Evolutionary conservation across 495 filamentous ascomycete species (phyloP).

Genomic region (Lindgomyces ingoldianus): DNA sequence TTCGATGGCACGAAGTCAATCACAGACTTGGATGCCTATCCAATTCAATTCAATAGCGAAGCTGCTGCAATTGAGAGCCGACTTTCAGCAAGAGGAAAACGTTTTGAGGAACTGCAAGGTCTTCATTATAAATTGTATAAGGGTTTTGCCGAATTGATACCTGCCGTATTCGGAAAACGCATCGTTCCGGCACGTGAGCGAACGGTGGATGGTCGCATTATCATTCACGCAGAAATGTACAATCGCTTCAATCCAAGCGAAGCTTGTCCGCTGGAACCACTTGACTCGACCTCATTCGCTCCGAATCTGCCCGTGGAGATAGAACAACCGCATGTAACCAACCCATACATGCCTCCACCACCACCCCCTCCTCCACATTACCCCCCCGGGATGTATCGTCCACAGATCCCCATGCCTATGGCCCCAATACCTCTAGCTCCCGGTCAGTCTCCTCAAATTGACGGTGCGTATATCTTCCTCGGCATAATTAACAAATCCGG

Average conservation of each 20-base stretch:
- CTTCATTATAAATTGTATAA: conserved; percentile 63
- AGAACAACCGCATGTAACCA: not conserved
- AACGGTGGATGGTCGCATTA: conserved; percentile 29
- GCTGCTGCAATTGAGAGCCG: conserved; percentile 42
- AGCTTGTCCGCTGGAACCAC: conserved; percentile 4
- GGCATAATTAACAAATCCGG: not conserved
- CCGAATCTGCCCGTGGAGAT: conserved; percentile 4
- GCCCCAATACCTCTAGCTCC: not conserved
- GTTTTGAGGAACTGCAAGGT: conserved; percentile 51
- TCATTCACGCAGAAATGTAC: conserved; percentile 35
- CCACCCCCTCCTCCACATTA: conserved; percentile 11
- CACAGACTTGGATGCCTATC: conserved; percentile 56
- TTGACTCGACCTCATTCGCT: conserved; percentile 25
- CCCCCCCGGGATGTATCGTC: not conserved
- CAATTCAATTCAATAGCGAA: conserved; percentile 56
- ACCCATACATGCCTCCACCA: not conserved
- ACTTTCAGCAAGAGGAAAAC: conserved; percentile 39
- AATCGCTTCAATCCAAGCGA: conserved; percentile 19
- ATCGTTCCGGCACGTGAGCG: not conserved
- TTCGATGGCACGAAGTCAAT: conserved; percentile 62
- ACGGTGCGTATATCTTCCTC: conserved; percentile 3
- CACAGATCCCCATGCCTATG: not conserved
- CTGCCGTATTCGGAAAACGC: conserved; percentile 8
- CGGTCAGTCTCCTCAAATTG: not conserved
- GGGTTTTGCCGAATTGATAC: conserved; percentile 18